phyloP scores from a whole-genome alignment of 495 filamentous ascomycete species.

The Penicillium silybi region DNA sequence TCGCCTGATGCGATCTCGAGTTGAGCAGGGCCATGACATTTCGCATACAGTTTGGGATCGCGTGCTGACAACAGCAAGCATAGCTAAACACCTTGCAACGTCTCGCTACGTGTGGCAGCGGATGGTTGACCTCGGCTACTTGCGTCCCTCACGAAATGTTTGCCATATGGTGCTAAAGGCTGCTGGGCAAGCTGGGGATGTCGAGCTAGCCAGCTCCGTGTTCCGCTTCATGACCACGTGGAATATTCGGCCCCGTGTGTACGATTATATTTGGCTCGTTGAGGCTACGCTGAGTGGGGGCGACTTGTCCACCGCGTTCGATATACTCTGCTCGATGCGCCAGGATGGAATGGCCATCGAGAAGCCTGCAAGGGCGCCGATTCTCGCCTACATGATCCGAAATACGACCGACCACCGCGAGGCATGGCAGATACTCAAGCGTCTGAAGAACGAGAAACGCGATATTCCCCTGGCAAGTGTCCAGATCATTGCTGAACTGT shows the following conservation, averaged over 20 bases:
- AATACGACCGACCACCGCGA: conserved; percentile 27
- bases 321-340: conserved; percentile 65
- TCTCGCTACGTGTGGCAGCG: conserved; percentile 61
- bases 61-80: conserved; percentile 65
- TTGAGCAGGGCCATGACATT: conserved; percentile 42
- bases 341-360: conserved; percentile 51
- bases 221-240: conserved; percentile 40
- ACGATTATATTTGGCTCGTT: conserved; percentile 72
- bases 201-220: conserved; percentile 48
- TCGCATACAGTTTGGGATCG: conserved; percentile 58
- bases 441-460: conserved; percentile 34
- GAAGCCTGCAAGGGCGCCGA: conserved; percentile 52
- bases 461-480: conserved; percentile 32
- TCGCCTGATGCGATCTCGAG: conserved; percentile 55
- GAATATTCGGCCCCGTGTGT: conserved; percentile 46
- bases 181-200: conserved; percentile 62
- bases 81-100: conserved; percentile 48
- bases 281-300: conserved; percentile 58
- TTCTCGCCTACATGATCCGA: conserved; percentile 45
- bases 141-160: conserved; percentile 63
- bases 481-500: conserved; percentile 30
- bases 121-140: conserved; percentile 50
- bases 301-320: conserved; percentile 53
- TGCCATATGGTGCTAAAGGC: conserved; percentile 63
- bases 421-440: conserved; percentile 52